A percentile compares a stretch with the other conserved stretches of the same genome.
These are phyloP conservation scores for Irpex rosettiformis DNA, from an alignment of 1,284 basidiomycete species.

Conservation along the genomic window DNA sequence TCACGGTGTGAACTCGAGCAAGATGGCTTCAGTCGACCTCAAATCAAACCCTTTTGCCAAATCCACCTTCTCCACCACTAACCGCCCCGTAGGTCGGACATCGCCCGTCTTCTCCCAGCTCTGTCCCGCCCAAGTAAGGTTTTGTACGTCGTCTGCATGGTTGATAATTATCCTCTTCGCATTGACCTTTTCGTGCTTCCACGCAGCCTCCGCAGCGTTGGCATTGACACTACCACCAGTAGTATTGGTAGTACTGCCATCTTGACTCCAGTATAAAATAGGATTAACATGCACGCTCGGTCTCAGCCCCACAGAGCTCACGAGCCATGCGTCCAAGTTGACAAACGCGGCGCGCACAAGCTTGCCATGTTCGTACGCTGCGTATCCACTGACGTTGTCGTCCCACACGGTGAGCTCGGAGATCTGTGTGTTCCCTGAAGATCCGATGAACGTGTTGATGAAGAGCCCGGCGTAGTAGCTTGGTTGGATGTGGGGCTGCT, in stretches of 20 bases:
- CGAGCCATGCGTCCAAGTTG: constrained; percentile 52
- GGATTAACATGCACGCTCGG: constrained; percentile 46
- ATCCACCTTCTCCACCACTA: constrained; percentile 33
- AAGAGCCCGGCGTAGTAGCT: constrained; percentile 38
- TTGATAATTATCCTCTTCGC: constrained; percentile 28
- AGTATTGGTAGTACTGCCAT: too few relatives aligned
- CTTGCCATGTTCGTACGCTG: constrained; percentile 46
- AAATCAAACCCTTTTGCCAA: constrained; percentile 47
- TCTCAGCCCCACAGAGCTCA: constrained; percentile 25
- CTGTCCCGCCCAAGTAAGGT: constrained; percentile 62
- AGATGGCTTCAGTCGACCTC: constrained; percentile 50
- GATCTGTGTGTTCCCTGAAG: constrained; percentile 41
- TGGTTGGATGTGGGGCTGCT: constrained; percentile 44
- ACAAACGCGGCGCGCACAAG: constrained; percentile 54
- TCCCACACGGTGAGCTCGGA: constrained; percentile 51
- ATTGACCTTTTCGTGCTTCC: constrained; percentile 2
- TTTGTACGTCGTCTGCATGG: constrained; percentile 52
- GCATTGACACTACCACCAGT: constrained; percentile 21
- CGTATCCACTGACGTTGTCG: constrained; percentile 57
- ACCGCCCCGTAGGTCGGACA: constrained; percentile 40
- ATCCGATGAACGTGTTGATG: constrained; percentile 41
- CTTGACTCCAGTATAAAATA: constrained; percentile 26
- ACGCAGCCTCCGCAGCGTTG: too few relatives aligned
- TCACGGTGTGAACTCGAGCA: constrained; percentile 32
- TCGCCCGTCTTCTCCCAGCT: constrained; percentile 54